Evolutionary conservation across 2,329 filamentous ascomycete genomes (phyloP).

Genomic region (Beauveria pseudobassiana): DNA sequence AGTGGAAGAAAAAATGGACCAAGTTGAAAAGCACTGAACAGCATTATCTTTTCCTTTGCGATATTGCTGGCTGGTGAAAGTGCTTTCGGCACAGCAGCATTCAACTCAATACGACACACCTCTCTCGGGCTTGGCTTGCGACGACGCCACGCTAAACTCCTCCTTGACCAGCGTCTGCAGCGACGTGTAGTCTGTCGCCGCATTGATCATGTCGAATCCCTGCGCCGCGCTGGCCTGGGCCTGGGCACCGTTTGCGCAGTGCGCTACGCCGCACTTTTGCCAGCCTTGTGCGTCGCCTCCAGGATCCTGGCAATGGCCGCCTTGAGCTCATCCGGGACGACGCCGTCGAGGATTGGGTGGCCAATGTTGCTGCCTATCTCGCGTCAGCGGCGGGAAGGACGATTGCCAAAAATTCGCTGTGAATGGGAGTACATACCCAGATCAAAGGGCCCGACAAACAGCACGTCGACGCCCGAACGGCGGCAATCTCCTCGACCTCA

Average conservation of each 20-base stretch:
- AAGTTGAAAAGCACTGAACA: conserved; percentile 31
- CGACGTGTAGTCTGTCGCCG: conserved; percentile 48
- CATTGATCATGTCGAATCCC: conserved; percentile 56
- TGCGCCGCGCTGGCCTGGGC: conserved; percentile 45
- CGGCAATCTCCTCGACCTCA: conserved; percentile 53
- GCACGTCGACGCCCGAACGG: conserved; percentile 52
- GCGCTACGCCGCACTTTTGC: conserved; percentile 62
- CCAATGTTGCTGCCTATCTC: conserved; percentile 49
- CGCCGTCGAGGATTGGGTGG: conserved; percentile 52
- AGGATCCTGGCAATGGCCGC: conserved; percentile 52
- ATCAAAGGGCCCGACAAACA: conserved; percentile 62
- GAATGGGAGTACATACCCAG: conserved; percentile 33
- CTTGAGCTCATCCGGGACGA: conserved; percentile 50
- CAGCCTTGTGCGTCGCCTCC: conserved; percentile 49
- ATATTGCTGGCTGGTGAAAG: too few relatives aligned
- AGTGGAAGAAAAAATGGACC: conserved; percentile 61
- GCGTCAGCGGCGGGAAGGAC: background rate
- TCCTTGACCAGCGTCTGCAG: conserved; percentile 37
- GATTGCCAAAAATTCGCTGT: background rate
- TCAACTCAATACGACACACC: conserved; percentile 33
- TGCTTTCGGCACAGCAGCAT: background rate
- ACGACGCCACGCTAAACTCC: conserved; percentile 36
- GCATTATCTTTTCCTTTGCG: background rate
- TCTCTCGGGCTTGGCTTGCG: conserved; percentile 23
- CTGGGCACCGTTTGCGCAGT: conserved; percentile 48